Base-by-base conservation (phyloP, 2,329 filamentous ascomycete species). In the Pyrenochaeta sp. region DNA sequence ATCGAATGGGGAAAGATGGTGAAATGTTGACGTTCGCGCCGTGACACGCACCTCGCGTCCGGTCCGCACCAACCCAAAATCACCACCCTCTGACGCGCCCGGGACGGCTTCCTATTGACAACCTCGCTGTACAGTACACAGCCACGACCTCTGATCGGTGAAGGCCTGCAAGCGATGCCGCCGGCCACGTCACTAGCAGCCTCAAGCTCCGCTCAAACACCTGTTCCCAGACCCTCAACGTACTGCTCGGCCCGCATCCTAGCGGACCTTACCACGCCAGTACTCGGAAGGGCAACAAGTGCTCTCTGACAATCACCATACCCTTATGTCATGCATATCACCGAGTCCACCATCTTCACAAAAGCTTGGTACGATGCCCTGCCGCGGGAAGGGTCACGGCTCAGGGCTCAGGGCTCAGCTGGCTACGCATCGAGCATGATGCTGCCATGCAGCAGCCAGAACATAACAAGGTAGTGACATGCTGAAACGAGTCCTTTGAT, bases 41-140 rank as follows among this genome's bases (percentile, higher is more conserved):
- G 25, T 44, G 13, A 47, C 15, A 3, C 27, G n/a, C 45, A 34
- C n/a, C 30, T 22, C 37, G 49, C 43, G 36, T 37, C 25, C 32
- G 32, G 30, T 43, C 39, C 37, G 50, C 40, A 54, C 54, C 42
- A 51, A 22, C 28, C 27, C 50, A 39, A 30, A 37, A 15, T 9
- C 24, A 55, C 43, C 59, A 47, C 56, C 55, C 44, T 9, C 36
- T 6, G 44, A 59, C 47, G 58, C 52, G 42, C 49, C 36, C 67
- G 64, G 63, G 46, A 65, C 46, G 28, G 39, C 48, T 55, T 59
- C 61, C 67, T 44, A 69, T 66, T 68, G 51, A 56, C 13, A 25
- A 27, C 27, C 24, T 22, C 43, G 24, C 24, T 28, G 15, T 39
- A 49, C 24, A 36, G 15, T 39, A 49, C 54, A 49, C 42, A 36